Evolutionary conservation across 257 asterid species (phyloP).

Genomic region (Solanum commersonii): DNA sequence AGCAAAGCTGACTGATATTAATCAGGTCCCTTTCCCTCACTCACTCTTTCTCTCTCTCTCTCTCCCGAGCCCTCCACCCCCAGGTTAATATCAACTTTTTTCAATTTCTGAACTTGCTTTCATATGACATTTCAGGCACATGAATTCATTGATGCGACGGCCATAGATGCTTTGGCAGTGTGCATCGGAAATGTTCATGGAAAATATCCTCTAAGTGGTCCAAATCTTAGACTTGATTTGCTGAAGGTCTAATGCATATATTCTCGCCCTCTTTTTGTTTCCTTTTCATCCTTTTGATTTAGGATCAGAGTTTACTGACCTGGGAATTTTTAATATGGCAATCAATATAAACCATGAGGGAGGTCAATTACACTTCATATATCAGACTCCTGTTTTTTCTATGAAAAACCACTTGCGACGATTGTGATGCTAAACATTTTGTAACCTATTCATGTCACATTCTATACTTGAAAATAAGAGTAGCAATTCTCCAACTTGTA

Average conservation of each 20-base stretch:
- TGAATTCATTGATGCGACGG: slow-evolving; percentile 77
- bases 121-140: slow-evolving; percentile 53
- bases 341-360: not conserved
- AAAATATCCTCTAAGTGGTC: slow-evolving; percentile 79
- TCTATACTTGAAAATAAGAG: not conserved
- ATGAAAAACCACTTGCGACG: not conserved
- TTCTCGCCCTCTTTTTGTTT: slow-evolving; percentile 4
- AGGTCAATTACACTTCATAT: not conserved
- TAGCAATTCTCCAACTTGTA: not conserved
- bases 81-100: not conserved
- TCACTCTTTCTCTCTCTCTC: not conserved
- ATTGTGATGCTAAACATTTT: not conserved
- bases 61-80: not conserved
- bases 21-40: slow-evolving; percentile 39
- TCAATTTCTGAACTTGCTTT: not conserved
- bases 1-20: slow-evolving; percentile 77
- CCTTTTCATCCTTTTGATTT: not conserved
- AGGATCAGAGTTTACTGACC: not conserved
- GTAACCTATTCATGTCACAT: not conserved
- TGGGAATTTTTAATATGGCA: not conserved
- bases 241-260: slow-evolving; percentile 52
- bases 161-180: slow-evolving; percentile 93
- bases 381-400: not conserved
- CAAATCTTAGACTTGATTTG: slow-evolving; percentile 82
- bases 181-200: slow-evolving; percentile 97